phyloP scores from a whole-genome alignment of 192 early-diverging fungal species.

The Coemansia sp. region DNA sequence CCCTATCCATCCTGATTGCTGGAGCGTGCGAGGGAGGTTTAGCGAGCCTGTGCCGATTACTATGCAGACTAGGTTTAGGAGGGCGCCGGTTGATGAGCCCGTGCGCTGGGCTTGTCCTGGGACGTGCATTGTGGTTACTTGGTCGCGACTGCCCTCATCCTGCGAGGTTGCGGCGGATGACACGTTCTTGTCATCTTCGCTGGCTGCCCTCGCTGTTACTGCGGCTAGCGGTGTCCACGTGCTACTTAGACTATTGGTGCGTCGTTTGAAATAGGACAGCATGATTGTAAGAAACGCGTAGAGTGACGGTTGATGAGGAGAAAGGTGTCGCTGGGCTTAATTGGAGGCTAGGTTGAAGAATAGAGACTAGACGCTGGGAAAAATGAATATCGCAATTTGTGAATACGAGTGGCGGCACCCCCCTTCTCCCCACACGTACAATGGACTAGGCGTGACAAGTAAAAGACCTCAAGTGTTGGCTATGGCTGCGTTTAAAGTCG shows the following conservation, averaged over 20 bases:
- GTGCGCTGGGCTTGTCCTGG: constrained; percentile 34
- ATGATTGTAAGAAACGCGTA: neutral
- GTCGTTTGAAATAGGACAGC: neutral
- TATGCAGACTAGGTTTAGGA: constrained; percentile 63
- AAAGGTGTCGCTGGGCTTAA: neutral
- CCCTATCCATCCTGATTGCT: constrained; percentile 73
- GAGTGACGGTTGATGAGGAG: neutral
- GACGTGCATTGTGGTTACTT: neutral
- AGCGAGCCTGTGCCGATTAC: constrained; percentile 75
- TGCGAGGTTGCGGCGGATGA: neutral
- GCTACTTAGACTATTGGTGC: neutral
- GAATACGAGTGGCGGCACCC: no score
- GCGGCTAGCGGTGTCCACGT: constrained; percentile 3
- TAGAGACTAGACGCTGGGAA: neutral
- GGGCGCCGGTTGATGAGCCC: constrained; percentile 57
- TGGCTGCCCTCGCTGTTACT: neutral
- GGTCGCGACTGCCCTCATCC: neutral
- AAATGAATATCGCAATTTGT: no score
- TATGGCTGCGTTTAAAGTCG: no score
- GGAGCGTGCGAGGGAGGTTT: constrained; percentile 70
- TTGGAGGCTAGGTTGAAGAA: neutral
- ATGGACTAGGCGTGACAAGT: no score
- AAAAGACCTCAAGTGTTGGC: no score
- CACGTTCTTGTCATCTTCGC: neutral
- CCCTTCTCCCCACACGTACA: no score